Conservation (phyloP, 768 basidiomycete genomes). For the Crucibulum laeve region DNA sequence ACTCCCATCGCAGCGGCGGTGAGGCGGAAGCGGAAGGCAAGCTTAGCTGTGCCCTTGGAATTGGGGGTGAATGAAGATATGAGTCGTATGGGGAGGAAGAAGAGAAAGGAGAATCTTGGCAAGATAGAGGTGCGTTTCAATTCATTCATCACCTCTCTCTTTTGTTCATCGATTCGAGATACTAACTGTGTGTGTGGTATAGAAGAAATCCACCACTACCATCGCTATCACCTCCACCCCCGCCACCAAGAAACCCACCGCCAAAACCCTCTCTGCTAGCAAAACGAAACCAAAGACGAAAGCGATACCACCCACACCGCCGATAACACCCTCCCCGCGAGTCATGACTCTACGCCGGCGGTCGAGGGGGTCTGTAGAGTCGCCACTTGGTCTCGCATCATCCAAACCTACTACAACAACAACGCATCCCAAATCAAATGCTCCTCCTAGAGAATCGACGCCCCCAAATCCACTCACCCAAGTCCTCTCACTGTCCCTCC, state of each 20-base stretch:
- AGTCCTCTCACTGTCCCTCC: neutral
- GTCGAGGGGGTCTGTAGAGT: no score
- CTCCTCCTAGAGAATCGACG: no score
- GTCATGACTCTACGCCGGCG: no score
- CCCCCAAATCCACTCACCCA: neutral
- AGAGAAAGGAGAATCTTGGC: neutral
- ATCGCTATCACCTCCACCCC: neutral
- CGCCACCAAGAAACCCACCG: neutral
- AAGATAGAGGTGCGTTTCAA: neutral
- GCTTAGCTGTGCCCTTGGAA: neutral
- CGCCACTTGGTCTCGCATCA: no score
- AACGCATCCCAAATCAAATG: no score
- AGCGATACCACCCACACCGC: no score
- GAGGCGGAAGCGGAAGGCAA: neutral
- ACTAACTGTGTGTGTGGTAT: neutral
- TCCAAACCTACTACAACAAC: no score
- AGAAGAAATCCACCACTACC: neutral
- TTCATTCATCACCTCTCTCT: no score
- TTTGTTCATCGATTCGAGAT: neutral
- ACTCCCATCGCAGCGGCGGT: no score
- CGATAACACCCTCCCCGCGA: no score
- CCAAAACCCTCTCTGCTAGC: neutral
- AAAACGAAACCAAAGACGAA: neutral
- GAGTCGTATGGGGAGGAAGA: neutral
- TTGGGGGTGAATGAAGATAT: neutral